Evolutionary conservation across 768 basidiomycete genomes (phyloP), one percentile per base, ranked within the genome.

Genomic region (Rhodocollybia butyracea): DNA sequence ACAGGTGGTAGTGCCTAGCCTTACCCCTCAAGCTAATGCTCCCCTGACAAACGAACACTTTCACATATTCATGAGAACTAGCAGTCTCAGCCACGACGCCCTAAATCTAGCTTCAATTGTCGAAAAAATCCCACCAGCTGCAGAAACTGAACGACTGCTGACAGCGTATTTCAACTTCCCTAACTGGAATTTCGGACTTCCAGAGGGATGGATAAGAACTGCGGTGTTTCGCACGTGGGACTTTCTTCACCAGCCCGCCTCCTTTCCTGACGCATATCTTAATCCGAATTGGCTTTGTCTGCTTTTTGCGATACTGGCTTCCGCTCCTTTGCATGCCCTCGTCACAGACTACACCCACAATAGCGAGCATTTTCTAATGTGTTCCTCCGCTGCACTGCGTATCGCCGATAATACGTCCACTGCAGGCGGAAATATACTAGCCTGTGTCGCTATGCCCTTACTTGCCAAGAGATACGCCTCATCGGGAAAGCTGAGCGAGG

Each of bases 161-260:
- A 47, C 24, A 32, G 24, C 63, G 15, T 82, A 75, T 63, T 80
- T 83, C 65, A 57, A 64, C 19, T 69, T 76, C 42, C 67, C 71
- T 46, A 82, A 81, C 56, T 80, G 77, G 77, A 73, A 76, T 22
- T 80, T 75, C 51, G 78, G 79, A 11, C 73, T 82, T 26, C 77
- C 79, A 5, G 74, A 79, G 59, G 61, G 66, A 21, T 81, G 78
- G 78, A 79, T 82, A 61, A 68, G 65, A 36, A 57, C 64, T n/a
- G 68, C 74, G 2, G 75, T 72, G 48, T 57, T 65, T 24, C 70
- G 71, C 46, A 82, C 80, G 80, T 81, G 77, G 79, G 64, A 57
- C n/a, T 68, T 68, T 31, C 53, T 81, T 21, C 69, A 72, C 36
- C 65, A 70, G 46, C 61, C 64, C 22, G 60, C 46, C 6, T 26